Base-by-base conservation (phyloP, 2,329 filamentous ascomycete species). In the Lecanicillium sp. region DNA sequence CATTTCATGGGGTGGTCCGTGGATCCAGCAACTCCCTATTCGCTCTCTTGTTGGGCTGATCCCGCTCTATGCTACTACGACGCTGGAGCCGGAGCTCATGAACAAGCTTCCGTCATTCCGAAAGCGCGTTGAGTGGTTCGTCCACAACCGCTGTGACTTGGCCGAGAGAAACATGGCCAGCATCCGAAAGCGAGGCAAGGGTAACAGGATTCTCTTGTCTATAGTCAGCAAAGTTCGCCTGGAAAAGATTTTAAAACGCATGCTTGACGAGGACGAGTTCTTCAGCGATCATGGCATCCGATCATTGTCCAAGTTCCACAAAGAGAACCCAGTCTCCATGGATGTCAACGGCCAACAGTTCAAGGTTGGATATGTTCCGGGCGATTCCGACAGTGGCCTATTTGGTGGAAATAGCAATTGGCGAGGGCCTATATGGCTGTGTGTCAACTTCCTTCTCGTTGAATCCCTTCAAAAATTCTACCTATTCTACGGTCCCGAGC, bases 381-480 rank as follows among this genome's bases (percentile, higher is more conserved):
- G 90, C n/a, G 90, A 96, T 57, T 95, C 90, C 1, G 89, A 96
- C 64, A 95, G 85, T 53, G 86, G 87, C 4, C 74, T 96, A 5
- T 96, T 96, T 54, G 90, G 90, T 38, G 90, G 90, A 48, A 96
- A 96, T 73, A 95, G 88, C 60, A 96, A 96, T 63, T 96, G 90
- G 90, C 79, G 90, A 64, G 90, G 84, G 1, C 90, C 92, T 0
- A 90, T 95, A 50, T 96, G 90, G 90, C 73, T 95, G 35, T 92
- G 87, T 45, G 88, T 95, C 64, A 96, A 96, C 63, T 95, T 95
- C 65, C 65, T 96, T 38, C 74, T 96, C 12, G 83, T 96, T 29
- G 90, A 96, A 60, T 90, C 89, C 6, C 74, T 95, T n/a, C 85
- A 95, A 52, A 76, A 90, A 22, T 96, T 94, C 69, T 94, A 87